Conservation (phyloP, 2,329 filamentous ascomycete species). For the Lasiodiplodia sp. region DNA sequence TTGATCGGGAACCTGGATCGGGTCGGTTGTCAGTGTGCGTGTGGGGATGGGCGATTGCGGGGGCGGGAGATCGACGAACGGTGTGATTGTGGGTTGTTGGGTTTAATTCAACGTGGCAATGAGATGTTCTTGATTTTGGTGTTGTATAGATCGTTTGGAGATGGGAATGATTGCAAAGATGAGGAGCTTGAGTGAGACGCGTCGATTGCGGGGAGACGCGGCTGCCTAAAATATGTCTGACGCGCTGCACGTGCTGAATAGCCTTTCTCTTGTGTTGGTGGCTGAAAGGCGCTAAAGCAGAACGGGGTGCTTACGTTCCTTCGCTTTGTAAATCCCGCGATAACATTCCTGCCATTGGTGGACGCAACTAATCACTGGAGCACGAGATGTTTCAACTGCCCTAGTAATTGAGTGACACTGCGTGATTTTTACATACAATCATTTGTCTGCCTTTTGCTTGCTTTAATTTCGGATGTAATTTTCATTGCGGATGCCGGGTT, state of each 20-base stretch:
- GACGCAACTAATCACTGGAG: too few relatives aligned
- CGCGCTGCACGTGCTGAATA: slow-evolving; percentile 9
- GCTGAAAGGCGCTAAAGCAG: not conserved
- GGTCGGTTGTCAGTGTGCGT: not conserved
- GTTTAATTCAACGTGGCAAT: not conserved
- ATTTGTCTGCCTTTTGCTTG: too few relatives aligned
- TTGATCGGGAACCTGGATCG: not conserved
- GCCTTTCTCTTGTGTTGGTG: not conserved
- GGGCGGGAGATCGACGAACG: not conserved
- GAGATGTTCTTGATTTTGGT: not conserved
- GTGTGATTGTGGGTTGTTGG: not conserved
- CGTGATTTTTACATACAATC: too few relatives aligned
- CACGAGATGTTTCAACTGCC: too few relatives aligned
- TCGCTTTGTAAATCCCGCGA: not conserved
- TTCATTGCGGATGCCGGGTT: too few relatives aligned
- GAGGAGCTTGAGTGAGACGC: not conserved
- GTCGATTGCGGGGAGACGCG: slow-evolving; percentile 3
- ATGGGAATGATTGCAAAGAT: not conserved
- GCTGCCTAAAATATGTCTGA: not conserved
- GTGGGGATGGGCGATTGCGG: not conserved
- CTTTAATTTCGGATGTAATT: too few relatives aligned
- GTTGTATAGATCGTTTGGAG: not conserved
- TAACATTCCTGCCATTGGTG: too few relatives aligned
- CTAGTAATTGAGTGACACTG: too few relatives aligned
- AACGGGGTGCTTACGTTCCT: not conserved